A percentile compares a stretch with the other conserved stretches of the same genome.
phyloP scores from a whole-genome alignment of 106 monocot species.

The Triglochin maritima region DNA sequence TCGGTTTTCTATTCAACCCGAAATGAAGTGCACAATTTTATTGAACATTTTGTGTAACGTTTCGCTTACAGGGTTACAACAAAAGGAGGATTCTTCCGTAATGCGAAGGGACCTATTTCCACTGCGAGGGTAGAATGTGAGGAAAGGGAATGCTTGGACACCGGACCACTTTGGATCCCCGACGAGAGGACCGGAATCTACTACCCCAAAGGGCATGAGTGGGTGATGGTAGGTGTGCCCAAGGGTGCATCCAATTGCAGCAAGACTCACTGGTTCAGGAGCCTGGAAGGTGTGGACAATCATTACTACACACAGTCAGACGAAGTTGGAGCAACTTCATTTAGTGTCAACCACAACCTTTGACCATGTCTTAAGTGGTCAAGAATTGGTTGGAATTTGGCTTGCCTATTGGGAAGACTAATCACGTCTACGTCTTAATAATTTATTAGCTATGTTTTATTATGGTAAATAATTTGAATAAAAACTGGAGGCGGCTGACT shows the following conservation, averaged over 20 bases:
- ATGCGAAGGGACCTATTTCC: not conserved
- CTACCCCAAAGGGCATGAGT: constrained; percentile 51
- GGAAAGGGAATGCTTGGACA: not conserved
- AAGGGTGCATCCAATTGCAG: constrained; percentile 24
- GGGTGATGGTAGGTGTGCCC: constrained; percentile 46
- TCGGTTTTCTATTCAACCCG: no score
- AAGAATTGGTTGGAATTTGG: no score
- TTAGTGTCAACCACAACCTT: not conserved
- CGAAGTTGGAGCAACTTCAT: not conserved
- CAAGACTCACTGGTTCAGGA: constrained; percentile 30
- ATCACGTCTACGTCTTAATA: no score
- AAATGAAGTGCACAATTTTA: no score
- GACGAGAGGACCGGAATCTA: constrained; percentile 54
- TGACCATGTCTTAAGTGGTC: no score
- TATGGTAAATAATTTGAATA: no score
- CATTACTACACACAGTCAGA: not conserved
- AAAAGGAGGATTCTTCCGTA: not conserved
- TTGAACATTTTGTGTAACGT: no score
- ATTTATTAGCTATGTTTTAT: no score
- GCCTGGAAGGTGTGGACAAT: constrained; percentile 27
- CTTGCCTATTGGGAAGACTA: no score
- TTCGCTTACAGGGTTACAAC: no score
- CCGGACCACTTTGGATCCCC: constrained; percentile 31
- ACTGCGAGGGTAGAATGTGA: not conserved
- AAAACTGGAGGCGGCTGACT: no score